Base-by-base conservation (phyloP, 306 rosid species). In the Cicer pinnatifidum region DNA sequence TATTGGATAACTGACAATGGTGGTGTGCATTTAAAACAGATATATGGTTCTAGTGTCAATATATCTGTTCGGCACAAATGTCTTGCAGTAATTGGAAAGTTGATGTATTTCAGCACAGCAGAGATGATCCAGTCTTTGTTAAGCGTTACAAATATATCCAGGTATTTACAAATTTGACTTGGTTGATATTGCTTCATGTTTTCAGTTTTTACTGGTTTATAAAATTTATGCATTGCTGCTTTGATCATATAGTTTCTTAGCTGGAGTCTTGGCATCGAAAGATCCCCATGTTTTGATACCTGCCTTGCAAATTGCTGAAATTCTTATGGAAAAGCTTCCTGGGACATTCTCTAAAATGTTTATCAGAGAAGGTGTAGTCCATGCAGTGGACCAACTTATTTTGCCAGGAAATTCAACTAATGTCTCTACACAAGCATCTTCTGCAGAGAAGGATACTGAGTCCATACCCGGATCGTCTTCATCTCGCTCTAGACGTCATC, bases 191-290 rank as follows among this genome's bases (percentile, higher is more conserved):
- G 17, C 80, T 59, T 79, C 61, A 60, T 66, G 38, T 50, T 57
- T n/a, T 76, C 33, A 28, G 35, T 4, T 66, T 67, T 62, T 45
- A 46, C 67, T 17, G 46, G 41, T 51, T 71, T 59, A 10, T 63
- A 58, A 37, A 39, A 48, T 78, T 83, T 66, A 69, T 69, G 15
- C 28, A 19, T 79, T 73, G 60, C 61, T 44, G 52, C 44, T 68
- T 68, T 82, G 83, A 61, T 87, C 59, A 6, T 51, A 19, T 64
- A 95, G 99, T 88, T 92, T 95, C 78, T 77, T 95, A 85, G 97
- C 99, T 38, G 97, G 99, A 38, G 97, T 95, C 69, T 84, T 95
- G 78, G 93, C 99, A 53, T 95, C 97, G 92, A 95, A 95, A 86
- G 99, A 95, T 85, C 96, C 99, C 19, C 93, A 88, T 44, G 97